phyloP scores from a whole-genome alignment of 1,139 yeast species.

The Pichia terricola region DNA sequence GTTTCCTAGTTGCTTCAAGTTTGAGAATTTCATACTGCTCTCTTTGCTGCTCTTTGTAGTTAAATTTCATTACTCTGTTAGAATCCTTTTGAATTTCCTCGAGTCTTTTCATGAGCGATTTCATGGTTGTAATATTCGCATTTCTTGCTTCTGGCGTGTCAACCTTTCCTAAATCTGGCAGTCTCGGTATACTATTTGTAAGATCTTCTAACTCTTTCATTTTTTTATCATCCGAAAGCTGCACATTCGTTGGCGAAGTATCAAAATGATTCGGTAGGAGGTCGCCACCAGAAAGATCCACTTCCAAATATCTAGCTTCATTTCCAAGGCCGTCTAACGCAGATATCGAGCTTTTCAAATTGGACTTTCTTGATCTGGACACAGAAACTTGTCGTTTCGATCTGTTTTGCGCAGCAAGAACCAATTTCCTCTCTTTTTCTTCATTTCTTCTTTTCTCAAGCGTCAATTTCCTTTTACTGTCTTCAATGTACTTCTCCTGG shows the following conservation, averaged over 20 bases:
- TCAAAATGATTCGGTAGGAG: too few relatives aligned
- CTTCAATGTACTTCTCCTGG: constrained; percentile 58
- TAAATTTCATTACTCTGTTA: constrained; percentile 62
- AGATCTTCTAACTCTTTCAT: constrained; percentile 46
- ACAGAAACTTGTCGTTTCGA: neutral
- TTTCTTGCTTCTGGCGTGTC: constrained; percentile 13
- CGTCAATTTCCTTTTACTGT: constrained; percentile 57
- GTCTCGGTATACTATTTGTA: constrained; percentile 12
- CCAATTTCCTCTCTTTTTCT: constrained; percentile 76
- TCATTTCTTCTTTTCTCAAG: constrained; percentile 81
- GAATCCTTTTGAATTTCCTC: constrained; percentile 60
- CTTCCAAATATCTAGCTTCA: constrained; percentile 69
- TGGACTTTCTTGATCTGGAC: neutral
- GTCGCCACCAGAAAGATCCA: neutral
- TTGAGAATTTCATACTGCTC: neutral
- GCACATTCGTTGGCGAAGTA: too few relatives aligned
- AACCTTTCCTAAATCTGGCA: constrained; percentile 5
- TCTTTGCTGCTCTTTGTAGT: constrained; percentile 44
- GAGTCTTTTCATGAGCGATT: constrained; percentile 46
- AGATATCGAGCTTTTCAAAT: constrained; percentile 24
- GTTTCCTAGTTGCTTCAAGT: constrained; percentile 54
- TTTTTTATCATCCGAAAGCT: too few relatives aligned
- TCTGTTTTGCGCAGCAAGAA: constrained; percentile 35
- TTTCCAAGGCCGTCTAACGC: constrained; percentile 40
- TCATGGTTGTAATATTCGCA: constrained; percentile 33